A percentile compares a stretch with the other conserved stretches of the same genome.
These are phyloP conservation scores for Vitis hybrid DNA, from an alignment of 177 flowering plant genomes.

Conservation along the genomic window DNA sequence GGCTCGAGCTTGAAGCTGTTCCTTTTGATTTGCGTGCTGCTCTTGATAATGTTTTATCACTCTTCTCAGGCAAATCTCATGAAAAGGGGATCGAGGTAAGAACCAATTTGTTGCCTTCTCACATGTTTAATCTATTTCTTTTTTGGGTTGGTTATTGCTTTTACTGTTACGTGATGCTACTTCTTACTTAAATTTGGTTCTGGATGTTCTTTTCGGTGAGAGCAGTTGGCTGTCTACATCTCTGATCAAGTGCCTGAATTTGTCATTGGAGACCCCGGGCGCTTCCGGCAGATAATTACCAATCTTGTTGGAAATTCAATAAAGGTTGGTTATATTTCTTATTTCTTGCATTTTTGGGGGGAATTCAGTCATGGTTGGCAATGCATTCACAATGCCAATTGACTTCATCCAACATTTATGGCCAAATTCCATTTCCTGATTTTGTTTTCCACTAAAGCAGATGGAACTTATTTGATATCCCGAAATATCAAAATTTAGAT, in stretches of 20 bases:
- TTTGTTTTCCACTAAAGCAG: neutral
- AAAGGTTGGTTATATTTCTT: constrained; percentile 54
- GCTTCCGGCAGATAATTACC: constrained; percentile 84
- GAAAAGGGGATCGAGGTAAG: constrained; percentile 84
- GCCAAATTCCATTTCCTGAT: neutral
- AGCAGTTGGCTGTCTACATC: constrained; percentile 83
- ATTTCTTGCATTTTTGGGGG: neutral
- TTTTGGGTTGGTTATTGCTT: neutral
- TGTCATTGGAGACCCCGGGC: constrained; percentile 81
- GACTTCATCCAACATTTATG: neutral
- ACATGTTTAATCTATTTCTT: neutral
- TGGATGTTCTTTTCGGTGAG: constrained; percentile 22
- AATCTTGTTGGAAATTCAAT: constrained; percentile 95
- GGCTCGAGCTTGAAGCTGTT: constrained; percentile 86
- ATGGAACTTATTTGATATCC: no score
- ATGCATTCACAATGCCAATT: no score
- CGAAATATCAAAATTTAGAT: no score
- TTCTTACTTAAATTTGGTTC: constrained; percentile 13
- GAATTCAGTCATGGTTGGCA: no score
- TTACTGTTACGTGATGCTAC: neutral
- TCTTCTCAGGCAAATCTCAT: constrained; percentile 64
- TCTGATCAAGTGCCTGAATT: constrained; percentile 74
- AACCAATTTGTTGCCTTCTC: constrained; percentile 1
- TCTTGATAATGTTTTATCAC: constrained; percentile 76
- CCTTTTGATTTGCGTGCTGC: constrained; percentile 73